Evolutionary conservation across 257 asterid genomes (phyloP).

Genomic region (Przewalskia tangutica): DNA sequence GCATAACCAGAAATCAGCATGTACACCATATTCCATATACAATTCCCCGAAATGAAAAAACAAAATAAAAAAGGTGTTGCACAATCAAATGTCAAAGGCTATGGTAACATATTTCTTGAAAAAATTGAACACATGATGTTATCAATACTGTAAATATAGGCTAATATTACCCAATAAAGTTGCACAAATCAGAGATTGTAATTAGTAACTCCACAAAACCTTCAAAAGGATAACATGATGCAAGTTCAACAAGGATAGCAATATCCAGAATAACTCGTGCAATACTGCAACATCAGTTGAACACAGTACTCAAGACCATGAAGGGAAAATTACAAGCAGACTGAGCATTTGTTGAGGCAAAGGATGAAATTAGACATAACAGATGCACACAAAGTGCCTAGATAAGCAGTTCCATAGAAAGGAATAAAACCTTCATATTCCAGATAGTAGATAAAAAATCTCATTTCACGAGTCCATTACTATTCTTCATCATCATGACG

Average conservation of each 20-base stretch:
- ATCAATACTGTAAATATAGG: not conserved
- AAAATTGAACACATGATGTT: not conserved
- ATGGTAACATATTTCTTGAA: not conserved
- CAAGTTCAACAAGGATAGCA: not conserved
- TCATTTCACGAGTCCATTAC: constrained; percentile 9
- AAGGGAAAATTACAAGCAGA: not conserved
- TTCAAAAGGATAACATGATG: not conserved
- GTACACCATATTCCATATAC: not conserved
- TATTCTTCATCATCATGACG: constrained; percentile 31
- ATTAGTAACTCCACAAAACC: not conserved
- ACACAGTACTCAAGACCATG: not conserved
- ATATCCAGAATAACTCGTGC: not conserved
- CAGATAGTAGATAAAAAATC: not conserved
- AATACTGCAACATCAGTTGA: not conserved
- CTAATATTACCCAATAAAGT: not conserved
- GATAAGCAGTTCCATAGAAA: constrained; percentile 1
- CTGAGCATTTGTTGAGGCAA: not conserved
- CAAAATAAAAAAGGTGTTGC: not conserved
- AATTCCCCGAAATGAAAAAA: not conserved
- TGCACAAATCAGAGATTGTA: not conserved
- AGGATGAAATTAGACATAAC: not conserved
- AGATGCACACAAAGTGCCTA: not conserved
- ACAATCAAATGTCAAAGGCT: not conserved
- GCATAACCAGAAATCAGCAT: not conserved
- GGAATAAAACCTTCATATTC: not conserved